phyloP scores from a whole-genome alignment of 257 asterid species.

The Solanum microdontum region DNA sequence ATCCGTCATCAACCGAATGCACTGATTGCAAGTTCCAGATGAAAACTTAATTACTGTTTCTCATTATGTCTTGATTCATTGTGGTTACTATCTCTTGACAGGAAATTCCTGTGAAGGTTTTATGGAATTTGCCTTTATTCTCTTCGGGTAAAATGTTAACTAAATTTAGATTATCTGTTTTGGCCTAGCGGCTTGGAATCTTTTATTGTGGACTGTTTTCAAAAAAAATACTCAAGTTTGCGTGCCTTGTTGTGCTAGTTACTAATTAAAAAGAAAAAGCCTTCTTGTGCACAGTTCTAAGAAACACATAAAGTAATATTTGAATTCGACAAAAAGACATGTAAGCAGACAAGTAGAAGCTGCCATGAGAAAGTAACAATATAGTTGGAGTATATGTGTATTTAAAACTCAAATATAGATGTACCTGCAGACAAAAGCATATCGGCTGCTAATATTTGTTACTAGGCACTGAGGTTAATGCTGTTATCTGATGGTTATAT shows the following conservation, averaged over 20 bases:
- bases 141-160: neutral
- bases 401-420: neutral
- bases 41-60: neutral
- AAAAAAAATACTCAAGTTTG: neutral
- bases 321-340: neutral
- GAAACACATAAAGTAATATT: neutral
- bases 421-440: neutral
- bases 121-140: neutral
- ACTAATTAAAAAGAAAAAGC: neutral
- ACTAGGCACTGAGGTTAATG: neutral
- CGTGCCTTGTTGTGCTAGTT: neutral
- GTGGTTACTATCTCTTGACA: neutral
- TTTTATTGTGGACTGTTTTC: neutral
- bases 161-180: neutral
- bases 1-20: neutral
- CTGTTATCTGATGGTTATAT: neutral
- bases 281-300: neutral
- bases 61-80: neutral
- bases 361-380: neutral
- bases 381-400: neutral
- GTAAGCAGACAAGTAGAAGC: neutral
- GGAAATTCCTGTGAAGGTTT: neutral
- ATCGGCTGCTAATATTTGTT: neutral
- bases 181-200: neutral
- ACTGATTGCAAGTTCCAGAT: neutral